Percentiles rank a stretch among this genome's conserved stretches.
phyloP scores from a whole-genome alignment of 2,329 filamentous ascomycete genomes.

The Apiospora sp. region DNA sequence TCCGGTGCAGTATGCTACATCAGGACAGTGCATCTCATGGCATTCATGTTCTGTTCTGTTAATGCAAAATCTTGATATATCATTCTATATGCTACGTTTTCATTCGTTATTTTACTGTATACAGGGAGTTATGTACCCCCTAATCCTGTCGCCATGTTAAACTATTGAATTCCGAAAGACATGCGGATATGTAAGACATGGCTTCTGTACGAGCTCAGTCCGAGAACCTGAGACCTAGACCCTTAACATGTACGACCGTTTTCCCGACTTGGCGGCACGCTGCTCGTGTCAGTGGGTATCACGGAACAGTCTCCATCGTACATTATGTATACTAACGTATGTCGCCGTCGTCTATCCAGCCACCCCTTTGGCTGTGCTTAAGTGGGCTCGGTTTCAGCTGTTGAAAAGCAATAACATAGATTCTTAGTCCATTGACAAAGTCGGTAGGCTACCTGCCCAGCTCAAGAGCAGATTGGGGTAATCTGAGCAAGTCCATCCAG shows the following conservation, averaged over 20 bases:
- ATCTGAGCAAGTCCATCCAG: background rate
- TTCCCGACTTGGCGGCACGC: background rate
- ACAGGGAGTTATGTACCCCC: background rate
- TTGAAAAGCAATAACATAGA: background rate
- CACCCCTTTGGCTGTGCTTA: background rate
- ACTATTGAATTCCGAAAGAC: slow-evolving; percentile 6
- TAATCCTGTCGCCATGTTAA: background rate
- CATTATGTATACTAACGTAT: background rate
- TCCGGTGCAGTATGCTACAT: background rate
- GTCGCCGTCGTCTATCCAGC: background rate
- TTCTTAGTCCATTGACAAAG: background rate
- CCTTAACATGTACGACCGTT: background rate
- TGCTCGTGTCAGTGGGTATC: background rate
- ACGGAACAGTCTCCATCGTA: background rate
- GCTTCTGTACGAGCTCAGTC: background rate
- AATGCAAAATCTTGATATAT: background rate
- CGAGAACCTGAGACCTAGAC: background rate
- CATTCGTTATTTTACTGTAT: background rate
- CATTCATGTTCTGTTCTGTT: background rate
- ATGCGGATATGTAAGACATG: background rate
- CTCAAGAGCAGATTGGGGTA: background rate
- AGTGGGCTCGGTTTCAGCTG: background rate
- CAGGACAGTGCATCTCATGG: background rate
- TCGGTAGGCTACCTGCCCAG: no score
- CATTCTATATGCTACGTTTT: background rate